phyloP scores from a whole-genome alignment of 2,329 filamentous ascomycete species.

The Ceratocystis smalleyi region DNA sequence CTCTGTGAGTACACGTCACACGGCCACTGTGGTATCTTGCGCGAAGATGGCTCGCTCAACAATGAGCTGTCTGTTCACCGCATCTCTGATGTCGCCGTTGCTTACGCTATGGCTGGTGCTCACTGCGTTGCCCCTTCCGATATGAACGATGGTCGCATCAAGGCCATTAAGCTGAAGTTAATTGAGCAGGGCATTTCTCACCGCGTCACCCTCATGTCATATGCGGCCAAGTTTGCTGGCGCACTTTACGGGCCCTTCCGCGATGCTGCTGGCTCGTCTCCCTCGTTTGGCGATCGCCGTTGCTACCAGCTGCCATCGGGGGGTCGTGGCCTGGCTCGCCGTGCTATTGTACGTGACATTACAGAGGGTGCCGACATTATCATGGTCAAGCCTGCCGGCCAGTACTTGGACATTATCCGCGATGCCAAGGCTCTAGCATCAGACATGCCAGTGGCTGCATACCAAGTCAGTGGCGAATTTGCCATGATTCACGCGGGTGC shows the following conservation, averaged over 20 bases:
- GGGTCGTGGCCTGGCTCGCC: constrained; percentile 75
- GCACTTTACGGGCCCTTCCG: constrained; percentile 95
- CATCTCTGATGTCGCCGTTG: constrained; percentile 92
- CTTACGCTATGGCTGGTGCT: constrained; percentile 87
- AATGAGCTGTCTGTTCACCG: constrained; percentile 87
- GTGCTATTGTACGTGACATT: constrained; percentile 82
- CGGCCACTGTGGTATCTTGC: constrained; percentile 89
- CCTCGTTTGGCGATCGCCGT: constrained; percentile 83
- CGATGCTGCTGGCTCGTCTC: constrained; percentile 80
- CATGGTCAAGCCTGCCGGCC: constrained; percentile 95
- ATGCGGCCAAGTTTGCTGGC: constrained; percentile 93
- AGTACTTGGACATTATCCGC: constrained; percentile 93
- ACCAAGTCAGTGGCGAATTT: constrained; percentile 93
- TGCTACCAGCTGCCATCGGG: constrained; percentile 95
- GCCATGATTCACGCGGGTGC: constrained; percentile 96
- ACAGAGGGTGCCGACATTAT: constrained; percentile 91
- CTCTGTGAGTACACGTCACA: constrained; percentile 98
- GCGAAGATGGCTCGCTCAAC: constrained; percentile 84
- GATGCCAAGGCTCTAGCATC: constrained; percentile 89
- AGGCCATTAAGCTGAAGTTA: constrained; percentile 93
- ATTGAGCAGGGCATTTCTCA: constrained; percentile 91
- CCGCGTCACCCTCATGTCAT: constrained; percentile 86
- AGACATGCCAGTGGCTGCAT: constrained; percentile 84
- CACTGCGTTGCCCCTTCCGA: constrained; percentile 95
- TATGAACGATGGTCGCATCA: constrained; percentile 97